A percentile compares a stretch with the other conserved stretches of the same genome.
phyloP scores from a whole-genome alignment of 225 moss, liverwort and hornwort genomes.

The Thuidium tamariscinum region DNA sequence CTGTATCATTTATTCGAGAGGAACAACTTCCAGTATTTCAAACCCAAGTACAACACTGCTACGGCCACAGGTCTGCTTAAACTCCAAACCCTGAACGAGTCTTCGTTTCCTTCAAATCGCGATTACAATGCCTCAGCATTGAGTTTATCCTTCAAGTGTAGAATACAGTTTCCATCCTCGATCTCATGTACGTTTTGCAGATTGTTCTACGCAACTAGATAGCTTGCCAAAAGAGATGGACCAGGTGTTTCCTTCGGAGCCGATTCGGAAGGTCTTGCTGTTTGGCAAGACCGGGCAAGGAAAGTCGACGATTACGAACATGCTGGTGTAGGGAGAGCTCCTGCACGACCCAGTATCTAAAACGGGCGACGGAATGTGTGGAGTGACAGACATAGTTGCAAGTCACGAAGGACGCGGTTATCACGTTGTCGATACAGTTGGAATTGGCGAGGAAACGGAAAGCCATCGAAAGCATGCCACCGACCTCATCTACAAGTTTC shows the following conservation, averaged over 20 bases:
- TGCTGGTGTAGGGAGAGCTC: not conserved
- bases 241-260: not conserved
- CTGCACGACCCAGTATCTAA: not conserved
- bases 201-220: not conserved
- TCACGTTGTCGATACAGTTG: not conserved
- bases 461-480: not conserved
- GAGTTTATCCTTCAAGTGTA: not conserved
- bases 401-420: not conserved
- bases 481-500: not conserved
- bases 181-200: not conserved
- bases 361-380: not conserved
- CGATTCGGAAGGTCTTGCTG: not conserved
- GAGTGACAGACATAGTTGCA: not conserved
- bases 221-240: not conserved
- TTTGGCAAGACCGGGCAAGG: not conserved
- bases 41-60: not conserved
- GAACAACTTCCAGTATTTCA: not conserved
- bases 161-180: not conserved
- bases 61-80: not conserved
- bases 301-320: not conserved
- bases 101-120: not conserved
- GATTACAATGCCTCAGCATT: not conserved
- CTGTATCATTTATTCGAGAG: not conserved
- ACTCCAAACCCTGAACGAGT: no score
- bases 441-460: not conserved